Base-by-base conservation (phyloP, 805 yeast genomes). In the Metschnikowia similis region DNA sequence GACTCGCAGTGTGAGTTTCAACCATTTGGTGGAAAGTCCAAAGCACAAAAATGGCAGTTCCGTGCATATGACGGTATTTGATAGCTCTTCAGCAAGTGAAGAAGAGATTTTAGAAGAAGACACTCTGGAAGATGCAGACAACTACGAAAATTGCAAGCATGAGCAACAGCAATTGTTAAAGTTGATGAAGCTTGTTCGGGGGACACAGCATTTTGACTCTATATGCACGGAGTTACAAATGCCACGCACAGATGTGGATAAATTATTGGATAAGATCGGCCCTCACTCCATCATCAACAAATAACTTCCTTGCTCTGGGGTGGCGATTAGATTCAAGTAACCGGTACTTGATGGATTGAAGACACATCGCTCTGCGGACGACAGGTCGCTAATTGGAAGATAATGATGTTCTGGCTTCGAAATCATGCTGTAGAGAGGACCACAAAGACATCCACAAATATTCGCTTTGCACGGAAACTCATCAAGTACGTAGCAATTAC, bases 211-310 rank as follows among this genome's bases (percentile, higher is more conserved):
- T 53, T 72, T 83, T 55, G 92, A 85, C 58, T 72, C 79, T 4
- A 83, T 89, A 2, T 85, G 92, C 59, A 87, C 92, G 0, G 85
- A 82, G 50, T 68, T 88, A 57, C 79, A 76, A 42, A 75, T 75
- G 59, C 75, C 86, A 8, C 70, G 81, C 41, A 63, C 62, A 17
- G 84, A 83, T 29, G 79, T 86, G 1, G 85, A 83, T 56, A 59
- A 65, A 31, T 65, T 82, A 61, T 57, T 74, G 27, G 68, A 61
- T 31, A 60, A 60, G 41, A 57, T 73, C 32, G 78, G 78, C 1
- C 58, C 66, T 6, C 67, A 63, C 50, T 69, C 69, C 27, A 54
- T 66, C 17, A 67, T 72, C 17, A 72, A 71, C 48, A 52, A 71
- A 36, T 73, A 52, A 13, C 26, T 17, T 30, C n/a, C 10, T 17